Evolutionary conservation across 371 early-diverging fungal genomes (phyloP), one percentile per base, ranked within the genome.

Genomic region (Encephalitozoon intestinalis): DNA sequence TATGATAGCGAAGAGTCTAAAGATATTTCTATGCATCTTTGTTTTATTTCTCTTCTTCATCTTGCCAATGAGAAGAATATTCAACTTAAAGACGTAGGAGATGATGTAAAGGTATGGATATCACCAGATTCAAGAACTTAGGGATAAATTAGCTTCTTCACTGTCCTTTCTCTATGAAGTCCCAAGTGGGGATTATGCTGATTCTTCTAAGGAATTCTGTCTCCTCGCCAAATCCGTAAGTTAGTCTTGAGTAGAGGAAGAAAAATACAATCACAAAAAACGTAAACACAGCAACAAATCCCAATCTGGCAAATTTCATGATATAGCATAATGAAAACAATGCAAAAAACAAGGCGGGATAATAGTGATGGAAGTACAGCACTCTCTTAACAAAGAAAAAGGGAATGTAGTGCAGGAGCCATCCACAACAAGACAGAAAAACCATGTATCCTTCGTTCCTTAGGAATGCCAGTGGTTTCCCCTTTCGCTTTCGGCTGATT

Each of bases 351-450:
- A 94, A 87, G 0, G 92, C 90, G 5, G 96, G 95, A 30, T 95
- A 87, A 79, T 97, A 97, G 84, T 97, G 95, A 83, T 96, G 96
- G 51, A 95, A 83, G 82, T 96, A 97, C n/a, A 94, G 86, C 81
- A 92, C 91, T 25, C 96, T 90, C 8, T 88, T 89, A 90, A 94
- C 91, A 39, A 93, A 79, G 85, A 92, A 93, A 85, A 95, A 96
- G 4, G 96, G 94, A 0, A 93, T 54, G 84, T 90, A 95, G 84
- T 96, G 97, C 28, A 91, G 80, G 8, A 87, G 70, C 94, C 94
- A 97, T n/a, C 88, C 92, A 25, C 89, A 75, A 23, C 87, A 85
- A 72, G 91, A 87, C 84, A 94, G 53, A 63, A 80, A 65, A 2
- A 75, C 39, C 11, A 70, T 54, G 9, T 39, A 69, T 37, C 66